A percentile compares a stretch with the other conserved stretches of the same genome.
phyloP scores from a whole-genome alignment of 306 rosid species.

The Cucumis hystrix region DNA sequence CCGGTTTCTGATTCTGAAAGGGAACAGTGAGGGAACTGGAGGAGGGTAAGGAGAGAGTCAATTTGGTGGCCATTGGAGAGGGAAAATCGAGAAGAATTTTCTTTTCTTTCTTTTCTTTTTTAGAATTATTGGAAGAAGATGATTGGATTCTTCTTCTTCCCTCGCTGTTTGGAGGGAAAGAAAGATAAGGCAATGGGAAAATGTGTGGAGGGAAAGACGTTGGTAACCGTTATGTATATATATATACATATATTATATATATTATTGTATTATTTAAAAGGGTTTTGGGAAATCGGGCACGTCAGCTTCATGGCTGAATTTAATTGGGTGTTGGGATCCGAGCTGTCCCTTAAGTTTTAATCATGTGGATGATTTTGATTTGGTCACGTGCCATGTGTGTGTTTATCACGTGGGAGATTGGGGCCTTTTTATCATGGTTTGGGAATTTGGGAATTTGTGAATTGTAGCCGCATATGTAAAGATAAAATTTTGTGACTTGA shows the following conservation, averaged over 20 bases:
- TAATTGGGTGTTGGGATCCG: not conserved
- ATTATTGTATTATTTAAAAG: not conserved
- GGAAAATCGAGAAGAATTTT: not conserved
- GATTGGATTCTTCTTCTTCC: too few species aligned
- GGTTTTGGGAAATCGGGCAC: slow-evolving; percentile 11
- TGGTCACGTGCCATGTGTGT: not conserved
- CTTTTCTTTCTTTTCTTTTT: too few species aligned
- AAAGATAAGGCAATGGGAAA: slow-evolving; percentile 46
- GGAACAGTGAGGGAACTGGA: slow-evolving; percentile 26
- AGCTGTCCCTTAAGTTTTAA: not conserved
- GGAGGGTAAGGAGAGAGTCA: slow-evolving; percentile 32
- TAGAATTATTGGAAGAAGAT: not conserved
- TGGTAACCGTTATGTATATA: slow-evolving; percentile 21
- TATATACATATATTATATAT: too few species aligned
- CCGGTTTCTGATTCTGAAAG: slow-evolving; percentile 32
- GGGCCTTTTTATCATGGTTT: not conserved
- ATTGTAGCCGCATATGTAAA: not conserved
- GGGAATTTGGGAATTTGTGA: not conserved
- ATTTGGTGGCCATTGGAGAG: slow-evolving; percentile 51
- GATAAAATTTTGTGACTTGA: not conserved
- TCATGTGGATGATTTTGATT: not conserved
- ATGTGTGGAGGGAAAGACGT: slow-evolving; percentile 47
- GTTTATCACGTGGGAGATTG: not conserved
- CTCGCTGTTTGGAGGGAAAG: slow-evolving; percentile 36
- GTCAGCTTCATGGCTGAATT: not conserved